Base-by-base conservation (phyloP, 331 rosid species). In the Malus hybrid region DNA sequence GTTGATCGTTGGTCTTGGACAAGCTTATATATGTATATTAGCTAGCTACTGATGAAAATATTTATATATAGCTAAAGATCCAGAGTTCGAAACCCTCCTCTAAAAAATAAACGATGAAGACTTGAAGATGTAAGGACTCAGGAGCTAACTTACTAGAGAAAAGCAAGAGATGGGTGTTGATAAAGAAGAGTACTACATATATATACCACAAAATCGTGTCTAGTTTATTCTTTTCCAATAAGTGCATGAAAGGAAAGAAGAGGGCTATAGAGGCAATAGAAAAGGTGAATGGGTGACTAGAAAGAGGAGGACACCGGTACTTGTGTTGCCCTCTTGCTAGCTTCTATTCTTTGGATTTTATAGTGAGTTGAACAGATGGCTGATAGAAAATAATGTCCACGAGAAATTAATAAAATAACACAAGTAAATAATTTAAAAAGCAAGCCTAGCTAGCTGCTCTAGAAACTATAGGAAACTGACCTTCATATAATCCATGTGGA, bases 381-480 rank as follows among this genome's bases (percentile, higher is more conserved):
- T 61, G n/a, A 10, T 34, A 31, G 12, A 66, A 65, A 29, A 11
- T 29, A 63, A 29, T 63, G 8, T 29, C 46, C 69, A 64, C 18
- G 5, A 16, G 42, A 32, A 33, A 2, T 6, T 24, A 42, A 10
- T 5, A 20, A 7, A n/a, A 54, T 42, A 15, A 71, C 1, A 27
- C 1, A 12, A 15, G 62, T 0, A 69, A 10, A 29, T 67, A 59
- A 20, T 14, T n/a, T 5, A 62, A 10, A n/a, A 36, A 19, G 56
- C 29, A 20, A 18, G 28, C 66, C 57, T 8, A 33, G 59, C 5
- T 33, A 18, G 29, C 46, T 18, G 76, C 64, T 68, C 79, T 73
- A 50, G 69, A 67, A 73, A 62, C 44, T 74, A 29, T 13, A 15
- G 65, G 83, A 82, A 82, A 70, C 70, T 78, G 60, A 34, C 1